phyloP scores from a whole-genome alignment of 768 basidiomycete genomes.

The Udeniomyces megalosporus region DNA sequence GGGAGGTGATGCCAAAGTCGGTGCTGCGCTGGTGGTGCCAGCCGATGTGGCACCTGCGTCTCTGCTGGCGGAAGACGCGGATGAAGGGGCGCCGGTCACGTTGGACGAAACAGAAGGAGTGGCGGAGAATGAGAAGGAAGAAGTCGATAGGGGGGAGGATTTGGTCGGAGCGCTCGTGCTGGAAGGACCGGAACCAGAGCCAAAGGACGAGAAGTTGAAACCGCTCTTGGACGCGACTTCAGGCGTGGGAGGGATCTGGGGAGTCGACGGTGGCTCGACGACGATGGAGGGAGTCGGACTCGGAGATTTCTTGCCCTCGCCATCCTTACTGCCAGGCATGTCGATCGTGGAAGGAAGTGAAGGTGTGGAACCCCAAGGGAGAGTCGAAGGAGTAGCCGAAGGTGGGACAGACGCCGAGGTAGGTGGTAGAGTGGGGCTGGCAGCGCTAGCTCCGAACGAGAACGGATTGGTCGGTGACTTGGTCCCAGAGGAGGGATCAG shows the following conservation, averaged over 20 bases:
- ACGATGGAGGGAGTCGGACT: neutral
- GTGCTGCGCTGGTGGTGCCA: neutral
- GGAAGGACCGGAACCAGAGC: neutral
- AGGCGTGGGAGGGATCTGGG: neutral
- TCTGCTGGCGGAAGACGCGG: neutral
- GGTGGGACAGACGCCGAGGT: neutral
- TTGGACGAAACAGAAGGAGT: neutral
- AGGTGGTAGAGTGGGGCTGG: too few relatives aligned
- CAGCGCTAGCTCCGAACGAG: neutral
- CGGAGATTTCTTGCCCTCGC: neutral
- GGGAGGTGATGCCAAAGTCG: neutral
- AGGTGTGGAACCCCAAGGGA: neutral
- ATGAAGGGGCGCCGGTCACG: neutral
- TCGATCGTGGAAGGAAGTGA: neutral
- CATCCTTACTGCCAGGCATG: neutral
- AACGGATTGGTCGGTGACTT: too few relatives aligned
- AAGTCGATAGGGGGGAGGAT: neutral
- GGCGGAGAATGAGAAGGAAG: neutral
- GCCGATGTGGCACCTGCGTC: neutral
- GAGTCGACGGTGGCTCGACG: neutral
- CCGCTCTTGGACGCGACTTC: neutral
- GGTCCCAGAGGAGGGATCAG: neutral
- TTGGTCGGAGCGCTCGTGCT: neutral
- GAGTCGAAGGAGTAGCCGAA: neutral
- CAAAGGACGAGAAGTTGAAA: neutral